A percentile compares a stretch with the other conserved stretches of the same genome.
Evolutionary conservation across 1,139 yeast genomes (phyloP).

Genomic region (Geotrichum aggregatum): DNA sequence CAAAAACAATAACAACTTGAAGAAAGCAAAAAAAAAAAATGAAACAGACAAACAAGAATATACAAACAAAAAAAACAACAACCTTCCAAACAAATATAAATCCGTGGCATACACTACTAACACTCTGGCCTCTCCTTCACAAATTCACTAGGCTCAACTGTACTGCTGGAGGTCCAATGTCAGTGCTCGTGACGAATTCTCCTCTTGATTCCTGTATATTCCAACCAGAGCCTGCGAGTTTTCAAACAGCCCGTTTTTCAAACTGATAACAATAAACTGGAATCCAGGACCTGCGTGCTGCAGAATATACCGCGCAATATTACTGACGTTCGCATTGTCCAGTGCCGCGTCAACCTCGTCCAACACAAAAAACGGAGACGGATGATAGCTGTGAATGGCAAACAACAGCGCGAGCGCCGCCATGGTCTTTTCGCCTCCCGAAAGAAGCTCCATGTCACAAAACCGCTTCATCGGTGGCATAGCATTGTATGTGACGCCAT

Average conservation of each 20-base stretch:
- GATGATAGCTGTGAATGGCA: conserved; percentile 86
- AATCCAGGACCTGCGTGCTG: conserved; percentile 72
- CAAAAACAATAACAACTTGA: no score
- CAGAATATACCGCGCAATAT: conserved; percentile 77
- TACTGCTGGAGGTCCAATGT: conserved; percentile 32
- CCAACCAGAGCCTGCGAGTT: conserved; percentile 91
- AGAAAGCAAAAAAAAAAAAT: no score
- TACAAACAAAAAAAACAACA: no score
- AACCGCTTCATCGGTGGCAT: conserved; percentile 96
- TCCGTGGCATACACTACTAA: not conserved
- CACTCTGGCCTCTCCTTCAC: not conserved
- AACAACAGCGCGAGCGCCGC: conserved; percentile 91
- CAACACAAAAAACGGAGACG: conserved; percentile 91
- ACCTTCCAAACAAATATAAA: not conserved
- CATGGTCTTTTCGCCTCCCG: conserved; percentile 96
- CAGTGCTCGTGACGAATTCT: conserved; percentile 71
- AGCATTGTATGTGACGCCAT: conserved; percentile 85
- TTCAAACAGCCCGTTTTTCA: conserved; percentile 82
- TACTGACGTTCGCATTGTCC: conserved; percentile 81
- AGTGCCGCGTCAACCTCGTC: conserved; percentile 98
- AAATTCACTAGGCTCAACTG: not conserved
- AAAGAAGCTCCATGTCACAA: conserved; percentile 84
- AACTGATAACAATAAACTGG: conserved; percentile 90
- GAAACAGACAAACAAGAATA: no score
- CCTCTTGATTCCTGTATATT: conserved; percentile 77